Evolutionary conservation across 148 eudicot genomes (phyloP), one percentile per base, ranked within the genome.

Genomic region (Chenopodium formosanum): DNA sequence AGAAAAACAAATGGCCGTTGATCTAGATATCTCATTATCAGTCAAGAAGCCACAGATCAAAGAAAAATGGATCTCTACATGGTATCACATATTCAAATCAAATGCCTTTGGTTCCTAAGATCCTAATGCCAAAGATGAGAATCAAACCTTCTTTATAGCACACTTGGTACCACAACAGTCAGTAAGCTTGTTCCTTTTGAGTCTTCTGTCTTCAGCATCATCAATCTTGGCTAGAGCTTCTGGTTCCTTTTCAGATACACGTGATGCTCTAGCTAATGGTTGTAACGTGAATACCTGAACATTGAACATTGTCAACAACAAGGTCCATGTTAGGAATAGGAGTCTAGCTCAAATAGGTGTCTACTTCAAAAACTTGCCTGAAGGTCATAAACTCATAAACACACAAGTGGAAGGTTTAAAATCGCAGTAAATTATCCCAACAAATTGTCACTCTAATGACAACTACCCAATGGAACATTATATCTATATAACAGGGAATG

Each of bases 211-310:
- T 23, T 84, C 88, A 14, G 22, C 60, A 25, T 88, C 80, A 62
- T 87, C 92, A 25, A 62, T 82, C 69, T 81, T 81, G 10, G 74
- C 84, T 19, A 89, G 84, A 66, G 90, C 86, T 25, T 80, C 63
- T 67, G 83, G 84, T 37, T 87, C 89, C 71, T 83, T 86, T 9
- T 80, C 85, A 52, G 83, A 80, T 67, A 22, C 53, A 27, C 85
- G 87, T 40, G 72, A n/a, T 32, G 76, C 85, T 56, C 78, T 81
- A 78, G 91, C 73, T 84, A 77, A 89, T 47, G 99, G 98, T 70
- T 90, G 98, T 83, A 97, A 85, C 78, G 94, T 87, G 79, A 97
- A 92, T 86, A 94, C 81, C 99, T 94, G 86, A 70, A 68, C 27
- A 82, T 60, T 6, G 47, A n/a, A n/a, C n/a, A n/a, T n/a, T n/a